Base-by-base conservation (phyloP, 2,329 filamentous ascomycete genomes). In the Sporothrix euskadiensis region DNA sequence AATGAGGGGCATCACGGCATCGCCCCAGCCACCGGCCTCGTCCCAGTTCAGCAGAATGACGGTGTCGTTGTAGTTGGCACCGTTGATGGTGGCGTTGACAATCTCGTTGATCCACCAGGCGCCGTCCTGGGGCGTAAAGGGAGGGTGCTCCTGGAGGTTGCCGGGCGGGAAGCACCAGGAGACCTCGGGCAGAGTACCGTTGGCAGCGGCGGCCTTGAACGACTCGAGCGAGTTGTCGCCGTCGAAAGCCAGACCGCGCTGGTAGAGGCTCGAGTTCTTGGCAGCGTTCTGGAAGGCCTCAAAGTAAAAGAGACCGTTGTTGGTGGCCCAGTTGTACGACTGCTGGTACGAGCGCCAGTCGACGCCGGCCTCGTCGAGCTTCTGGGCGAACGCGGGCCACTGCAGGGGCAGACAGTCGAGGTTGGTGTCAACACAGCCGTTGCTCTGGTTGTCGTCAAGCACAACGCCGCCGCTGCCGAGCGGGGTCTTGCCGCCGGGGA, bases 71-170 rank as follows among this genome's bases (percentile, higher is more conserved):
- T 87, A 88, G 63, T 81, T 81, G 3, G 83, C 82, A 49, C 86
- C 85, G 73, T 81, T 81, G 14, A 82, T 84, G 3, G 87, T 83
- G 8, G 85, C 83, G 73, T 87, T 81, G 22, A 87, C 83, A 7
- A 88, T 80, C 76, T 85, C 81, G 78, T 86, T 85, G 78, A 88
- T 85, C 52, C 88, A 80, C 86, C 86, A 88, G 2, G 82, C 85
- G 16, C 86, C 87, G 75, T 88, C 86, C 75, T 83, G 83, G 3
- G 86, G 86, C 74, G 83, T 81, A 75, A 86, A 85, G 0, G 86
- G 85, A 2, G 86, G 83, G 76, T 88, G 85, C 77, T 88, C 86
- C 22, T 85, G 85, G n/a, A 87, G 79, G 74, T 85, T 83, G 6
- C 81, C 78, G 0, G 86, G 85, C 3, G 85, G 86, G 68, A 88